These are phyloP conservation scores for Ceratocystis albifundus DNA, from an alignment of 2,329 filamentous ascomycete genomes.

Conservation along the genomic window DNA sequence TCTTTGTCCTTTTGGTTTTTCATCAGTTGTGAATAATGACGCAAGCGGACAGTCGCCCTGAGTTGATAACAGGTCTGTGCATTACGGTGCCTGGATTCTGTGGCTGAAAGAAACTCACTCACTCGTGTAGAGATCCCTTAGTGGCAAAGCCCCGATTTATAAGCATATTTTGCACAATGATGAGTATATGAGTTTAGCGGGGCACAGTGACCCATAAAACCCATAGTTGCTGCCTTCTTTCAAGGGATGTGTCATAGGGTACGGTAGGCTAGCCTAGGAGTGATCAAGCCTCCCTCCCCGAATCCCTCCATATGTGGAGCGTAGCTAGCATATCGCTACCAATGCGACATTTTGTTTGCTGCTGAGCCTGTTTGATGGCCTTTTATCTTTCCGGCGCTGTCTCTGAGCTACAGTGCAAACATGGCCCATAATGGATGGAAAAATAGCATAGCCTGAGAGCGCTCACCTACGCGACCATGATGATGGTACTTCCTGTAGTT, in stretches of 20 bases:
- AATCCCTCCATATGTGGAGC: no score
- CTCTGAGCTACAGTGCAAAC: not conserved
- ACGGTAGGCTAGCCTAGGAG: not conserved
- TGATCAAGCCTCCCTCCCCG: no score
- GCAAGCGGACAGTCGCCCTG: not conserved
- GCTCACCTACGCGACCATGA: not conserved
- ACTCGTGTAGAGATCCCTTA: no score
- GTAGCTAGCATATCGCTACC: no score
- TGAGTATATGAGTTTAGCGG: not conserved
- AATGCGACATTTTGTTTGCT: conserved; percentile 8
- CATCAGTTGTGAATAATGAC: not conserved
- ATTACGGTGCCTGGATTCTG: conserved; percentile 1
- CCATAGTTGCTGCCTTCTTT: no score
- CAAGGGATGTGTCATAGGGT: no score
- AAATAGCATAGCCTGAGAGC: not conserved
- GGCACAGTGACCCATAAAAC: not conserved
- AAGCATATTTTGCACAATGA: no score
- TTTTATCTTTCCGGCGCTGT: not conserved
- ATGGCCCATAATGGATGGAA: not conserved
- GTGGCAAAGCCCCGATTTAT: no score
- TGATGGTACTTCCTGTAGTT: not conserved
- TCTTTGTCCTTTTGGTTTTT: not conserved
- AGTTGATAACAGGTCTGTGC: not conserved
- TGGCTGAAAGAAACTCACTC: not conserved
- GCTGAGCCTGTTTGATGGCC: not conserved